Evolutionary conservation across 2,329 filamentous ascomycete genomes (phyloP), one percentile per base, ranked within the genome.

Genomic region (Microcera coccophila): DNA sequence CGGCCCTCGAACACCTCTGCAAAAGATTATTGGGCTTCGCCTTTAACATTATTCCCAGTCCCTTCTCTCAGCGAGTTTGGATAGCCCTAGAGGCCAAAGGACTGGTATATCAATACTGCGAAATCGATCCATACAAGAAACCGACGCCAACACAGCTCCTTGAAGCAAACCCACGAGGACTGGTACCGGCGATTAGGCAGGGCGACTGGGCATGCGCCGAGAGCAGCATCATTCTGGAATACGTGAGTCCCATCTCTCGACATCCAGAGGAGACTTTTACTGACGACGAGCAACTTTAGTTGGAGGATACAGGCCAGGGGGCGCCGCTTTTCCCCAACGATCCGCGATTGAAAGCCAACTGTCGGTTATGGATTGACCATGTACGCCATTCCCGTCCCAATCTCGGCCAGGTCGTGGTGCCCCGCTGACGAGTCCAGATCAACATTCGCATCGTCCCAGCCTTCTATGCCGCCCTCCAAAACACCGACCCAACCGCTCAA

Each of bases 21-120:
- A 3, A 38, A 17, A n/a, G n/a, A n/a, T n/a, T n/a, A n/a, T n/a
- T n/a, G n/a, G n/a, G 4, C 4, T 15, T 17, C n/a, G 17, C 16
- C 11, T 53, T 41, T 41, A 22, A 47, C 39, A 28, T 4, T 9
- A 5, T 19, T 3, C 7, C 12, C 34, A 87, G 85, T 59, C 88
- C 88, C 19, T 93, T 91, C 61, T 88, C 89, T 2, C 88, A 94
- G 61, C 81, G 88, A 15, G 85, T 93, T 19, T 95, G 89, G 89
- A 93, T 95, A 50, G 85, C 88, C 1, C 74, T 95, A 26, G 88
- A 95, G 63, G 73, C 82, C 55, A 93, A 93, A 62, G 76, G 79
- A 15, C 74, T 93, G 8, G 70, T 78, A 28, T 95, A 95, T 60
- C 87, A 94, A 61, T 95, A 94, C 64, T 83, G 89, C 55, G 89